A percentile compares a stretch with the other conserved stretches of the same genome.
phyloP scores from a whole-genome alignment of 371 early-diverging fungal species.

The Batrachochytrium dendrobatidis region DNA sequence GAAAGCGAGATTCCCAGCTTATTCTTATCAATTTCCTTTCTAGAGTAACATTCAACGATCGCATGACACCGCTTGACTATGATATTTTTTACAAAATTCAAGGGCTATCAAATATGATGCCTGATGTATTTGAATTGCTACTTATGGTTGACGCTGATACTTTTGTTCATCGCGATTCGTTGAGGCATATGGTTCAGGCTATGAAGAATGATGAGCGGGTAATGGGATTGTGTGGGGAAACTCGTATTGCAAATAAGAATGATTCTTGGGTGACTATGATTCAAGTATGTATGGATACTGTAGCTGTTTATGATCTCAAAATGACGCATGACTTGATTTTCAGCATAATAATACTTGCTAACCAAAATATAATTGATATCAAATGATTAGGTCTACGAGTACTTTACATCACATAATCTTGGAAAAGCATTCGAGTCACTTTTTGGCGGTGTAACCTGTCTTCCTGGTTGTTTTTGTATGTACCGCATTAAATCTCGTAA shows the following conservation, averaged over 20 bases:
- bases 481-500: slow-evolving; percentile 54
- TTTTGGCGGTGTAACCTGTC: slow-evolving; percentile 96
- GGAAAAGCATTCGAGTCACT: slow-evolving; percentile 91
- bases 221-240: slow-evolving; percentile 71
- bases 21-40: slow-evolving; percentile 95
- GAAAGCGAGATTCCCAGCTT: slow-evolving; percentile 98
- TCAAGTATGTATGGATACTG: too few species aligned
- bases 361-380: too few species aligned
- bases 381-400: too few species aligned
- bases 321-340: too few species aligned
- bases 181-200: slow-evolving; percentile 51
- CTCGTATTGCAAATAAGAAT: slow-evolving; percentile 65
- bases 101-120: slow-evolving; percentile 54
- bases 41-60: slow-evolving; percentile 83
- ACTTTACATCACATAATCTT: slow-evolving; percentile 94
- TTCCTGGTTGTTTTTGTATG: slow-evolving; percentile 95
- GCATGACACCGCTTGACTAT: slow-evolving; percentile 90
- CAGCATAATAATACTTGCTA: too few species aligned
- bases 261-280: slow-evolving; percentile 55
- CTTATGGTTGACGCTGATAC: slow-evolving; percentile 98
- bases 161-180: slow-evolving; percentile 54
- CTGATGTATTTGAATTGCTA: slow-evolving; percentile 75
- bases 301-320: too few species aligned
- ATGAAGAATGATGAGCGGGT: slow-evolving; percentile 56
- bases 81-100: slow-evolving; percentile 86